Base-by-base conservation (phyloP, 2,329 filamentous ascomycete genomes). In the Sclerotinia borealis region DNA sequence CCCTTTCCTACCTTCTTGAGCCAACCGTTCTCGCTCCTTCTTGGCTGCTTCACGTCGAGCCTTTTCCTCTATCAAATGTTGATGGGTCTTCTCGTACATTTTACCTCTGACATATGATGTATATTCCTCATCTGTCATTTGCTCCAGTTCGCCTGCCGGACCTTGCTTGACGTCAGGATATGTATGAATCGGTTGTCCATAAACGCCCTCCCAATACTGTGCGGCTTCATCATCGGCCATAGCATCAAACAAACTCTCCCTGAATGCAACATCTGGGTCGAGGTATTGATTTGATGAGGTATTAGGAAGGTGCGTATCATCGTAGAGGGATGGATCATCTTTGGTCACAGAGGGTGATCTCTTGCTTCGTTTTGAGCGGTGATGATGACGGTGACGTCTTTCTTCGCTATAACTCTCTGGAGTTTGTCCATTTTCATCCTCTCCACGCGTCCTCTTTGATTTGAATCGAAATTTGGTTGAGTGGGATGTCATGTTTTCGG, bases 181-280 rank as follows among this genome's bases (percentile, higher is more conserved):
- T 8, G 86, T 84, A 76, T 97, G 92, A 56, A 98, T 89, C 0
- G 95, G 93, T 75, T 98, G 93, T 1, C 92, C 93, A 76, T 98
- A 99, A n/a, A 99, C 91, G 19, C 86, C 85, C 75, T 97, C 89
- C 95, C 95, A 99, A 78, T 95, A 99, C 9, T 87, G 85, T 2
- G 95, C 95, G 52, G 93, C 95, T 77, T 99, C 95, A 73, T 98
- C 93, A 76, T 99, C 95, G 43, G 92, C 93, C 76, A 99, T 88
- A 37, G 95, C 95, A 75, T 99, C 95, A 77, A 98, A 98, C 6
- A 99, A 86, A 0, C 92, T 96, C 75, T 96, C 91, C 36, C 91
- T 88, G 75, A 99, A 99, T 0, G 93, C 92, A 0, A 83, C 80
- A 47, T 92, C 87, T 0, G 91, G 82, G 69, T 89, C 85, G 19